Evolutionary conservation across 2,329 filamentous ascomycete genomes (phyloP).

Genomic region (Sarocladiaceae sp.): DNA sequence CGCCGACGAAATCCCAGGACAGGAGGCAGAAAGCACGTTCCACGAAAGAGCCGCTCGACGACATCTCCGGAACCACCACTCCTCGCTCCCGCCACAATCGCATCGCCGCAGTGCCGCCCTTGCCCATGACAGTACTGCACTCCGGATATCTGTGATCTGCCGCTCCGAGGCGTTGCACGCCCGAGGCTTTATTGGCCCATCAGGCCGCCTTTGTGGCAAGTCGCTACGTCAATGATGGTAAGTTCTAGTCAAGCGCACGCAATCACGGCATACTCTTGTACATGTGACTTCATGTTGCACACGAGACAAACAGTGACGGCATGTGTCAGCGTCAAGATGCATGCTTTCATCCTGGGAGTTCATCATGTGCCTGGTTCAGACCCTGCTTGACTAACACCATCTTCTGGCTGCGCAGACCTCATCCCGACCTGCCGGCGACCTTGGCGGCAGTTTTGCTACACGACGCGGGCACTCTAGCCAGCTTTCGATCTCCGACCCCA

Average conservation of each 20-base stretch:
- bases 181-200: not conserved
- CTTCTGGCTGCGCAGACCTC: conserved; percentile 43
- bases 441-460: conserved; percentile 52
- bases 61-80: not conserved
- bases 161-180: conserved; percentile 1
- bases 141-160: conserved; percentile 2
- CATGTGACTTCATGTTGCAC: not conserved
- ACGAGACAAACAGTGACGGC: not conserved
- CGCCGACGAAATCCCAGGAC: not conserved
- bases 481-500: conserved; percentile 76
- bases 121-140: conserved; percentile 4
- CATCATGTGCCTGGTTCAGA: not conserved
- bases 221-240: conserved; percentile 10
- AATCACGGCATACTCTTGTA: not conserved
- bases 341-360: not conserved
- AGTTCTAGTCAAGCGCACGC: not conserved
- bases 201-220: conserved; percentile 5
- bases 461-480: conserved; percentile 56
- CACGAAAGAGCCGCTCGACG: not conserved
- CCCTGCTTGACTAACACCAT: not conserved
- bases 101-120: not conserved
- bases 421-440: conserved; percentile 51
- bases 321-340: not conserved
- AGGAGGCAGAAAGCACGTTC: not conserved
- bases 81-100: not conserved